phyloP scores from a whole-genome alignment of 2,329 filamentous ascomycete genomes.

The Colletotrichum sojae region DNA sequence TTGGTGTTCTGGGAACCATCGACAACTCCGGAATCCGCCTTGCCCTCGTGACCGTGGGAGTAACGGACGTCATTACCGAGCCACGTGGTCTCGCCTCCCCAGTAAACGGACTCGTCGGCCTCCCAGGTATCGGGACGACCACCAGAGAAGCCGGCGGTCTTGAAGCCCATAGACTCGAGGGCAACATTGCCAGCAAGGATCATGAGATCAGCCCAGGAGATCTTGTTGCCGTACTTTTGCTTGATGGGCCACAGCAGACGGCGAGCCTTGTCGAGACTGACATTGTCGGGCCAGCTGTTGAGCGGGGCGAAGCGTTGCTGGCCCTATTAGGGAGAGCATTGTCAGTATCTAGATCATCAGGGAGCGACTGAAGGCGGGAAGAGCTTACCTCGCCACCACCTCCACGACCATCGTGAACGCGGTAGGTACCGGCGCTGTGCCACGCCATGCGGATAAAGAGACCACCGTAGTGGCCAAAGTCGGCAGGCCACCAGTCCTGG shows the following conservation, averaged over 20 bases:
- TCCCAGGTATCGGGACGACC: constrained; percentile 82
- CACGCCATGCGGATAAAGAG: constrained; percentile 86
- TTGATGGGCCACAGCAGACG: constrained; percentile 81
- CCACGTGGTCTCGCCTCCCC: constrained; percentile 82
- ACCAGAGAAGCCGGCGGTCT: constrained; percentile 80
- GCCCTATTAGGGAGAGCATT: constrained; percentile 56
- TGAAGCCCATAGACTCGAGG: constrained; percentile 82
- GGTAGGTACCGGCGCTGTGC: constrained; percentile 86
- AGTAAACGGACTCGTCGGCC: constrained; percentile 82
- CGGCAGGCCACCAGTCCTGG: constrained; percentile 86
- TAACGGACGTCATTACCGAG: constrained; percentile 82
- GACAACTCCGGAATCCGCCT: too few relatives aligned
- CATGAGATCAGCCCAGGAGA: constrained; percentile 83
- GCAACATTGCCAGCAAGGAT: constrained; percentile 83
- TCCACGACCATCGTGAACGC: constrained; percentile 80
- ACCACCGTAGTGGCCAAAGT: constrained; percentile 86
- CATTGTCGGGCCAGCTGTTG: constrained; percentile 88
- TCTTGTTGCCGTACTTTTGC: constrained; percentile 87
- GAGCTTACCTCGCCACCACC: constrained; percentile 72
- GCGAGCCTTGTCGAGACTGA: constrained; percentile 83
- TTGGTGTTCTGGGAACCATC: constrained; percentile 45
- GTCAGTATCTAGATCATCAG: background rate
- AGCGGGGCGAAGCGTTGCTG: constrained; percentile 86
- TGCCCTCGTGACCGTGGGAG: constrained; percentile 22
- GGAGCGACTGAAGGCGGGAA: background rate